phyloP scores from a whole-genome alignment of 169 alveolate species.

The Cryptosporidium tyzzeri region DNA sequence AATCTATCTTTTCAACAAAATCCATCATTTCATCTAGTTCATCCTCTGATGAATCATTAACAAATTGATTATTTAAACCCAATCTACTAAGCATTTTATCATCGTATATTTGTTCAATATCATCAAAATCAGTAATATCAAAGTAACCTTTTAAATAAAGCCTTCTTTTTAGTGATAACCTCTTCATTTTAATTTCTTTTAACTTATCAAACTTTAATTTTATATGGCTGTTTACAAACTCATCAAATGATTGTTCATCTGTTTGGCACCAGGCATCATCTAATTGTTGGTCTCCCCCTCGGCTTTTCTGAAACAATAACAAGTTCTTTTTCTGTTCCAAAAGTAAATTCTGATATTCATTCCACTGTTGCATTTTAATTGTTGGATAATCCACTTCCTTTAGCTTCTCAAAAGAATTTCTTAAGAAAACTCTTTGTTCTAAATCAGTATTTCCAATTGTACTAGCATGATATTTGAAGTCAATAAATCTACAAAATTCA shows the following conservation, averaged over 20 bases:
- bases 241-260: slow-evolving; percentile 50
- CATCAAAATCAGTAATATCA: slow-evolving; percentile 52
- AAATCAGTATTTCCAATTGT: slow-evolving; percentile 68
- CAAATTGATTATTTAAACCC: slow-evolving; percentile 59
- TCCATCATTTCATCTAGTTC: slow-evolving; percentile 51
- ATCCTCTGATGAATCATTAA: slow-evolving; percentile 64
- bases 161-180: slow-evolving; percentile 24
- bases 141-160: slow-evolving; percentile 50
- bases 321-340: slow-evolving; percentile 64
- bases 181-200: slow-evolving; percentile 48
- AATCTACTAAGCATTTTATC: slow-evolving; percentile 32
- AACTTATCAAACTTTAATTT: slow-evolving; percentile 39
- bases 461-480: slow-evolving; percentile 54
- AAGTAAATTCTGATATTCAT: slow-evolving; percentile 53
- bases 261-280: slow-evolving; percentile 77
- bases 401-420: slow-evolving; percentile 66
- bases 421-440: slow-evolving; percentile 41
- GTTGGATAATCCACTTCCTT: slow-evolving; percentile 70
- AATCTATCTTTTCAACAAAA: slow-evolving; percentile 36
- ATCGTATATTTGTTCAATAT: slow-evolving; percentile 45
- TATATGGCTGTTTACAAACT: slow-evolving; percentile 24
- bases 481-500: slow-evolving; percentile 65
- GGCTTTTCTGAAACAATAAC: slow-evolving; percentile 42
- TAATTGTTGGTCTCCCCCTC: slow-evolving; percentile 55
- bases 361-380: slow-evolving; percentile 62